These are phyloP conservation scores for Petrea volubilis DNA, from an alignment of 257 asterid species.

Conservation along the genomic window DNA sequence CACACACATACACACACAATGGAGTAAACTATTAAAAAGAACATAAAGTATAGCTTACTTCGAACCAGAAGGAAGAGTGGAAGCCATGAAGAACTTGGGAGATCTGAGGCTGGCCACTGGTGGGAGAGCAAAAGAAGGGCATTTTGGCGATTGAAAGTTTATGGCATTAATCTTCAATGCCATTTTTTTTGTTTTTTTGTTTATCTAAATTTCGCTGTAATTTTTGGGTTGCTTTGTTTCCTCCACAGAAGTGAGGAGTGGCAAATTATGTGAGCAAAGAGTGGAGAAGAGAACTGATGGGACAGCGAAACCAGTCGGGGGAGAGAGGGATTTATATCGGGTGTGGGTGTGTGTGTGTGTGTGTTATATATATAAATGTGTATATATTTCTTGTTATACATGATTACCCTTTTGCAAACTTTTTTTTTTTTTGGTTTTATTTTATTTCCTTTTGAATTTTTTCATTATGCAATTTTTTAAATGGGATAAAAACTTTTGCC, in stretches of 20 bases:
- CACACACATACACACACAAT: too few species aligned
- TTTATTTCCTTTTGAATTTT: too few species aligned
- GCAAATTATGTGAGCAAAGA: slow-evolving; percentile 13
- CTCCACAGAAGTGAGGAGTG: slow-evolving; percentile 39
- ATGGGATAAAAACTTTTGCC: too few species aligned
- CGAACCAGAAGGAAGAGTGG: slow-evolving; percentile 56
- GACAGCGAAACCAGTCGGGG: slow-evolving; percentile 14
- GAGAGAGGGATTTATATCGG: neutral
- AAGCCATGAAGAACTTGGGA: slow-evolving; percentile 67
- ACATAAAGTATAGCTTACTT: slow-evolving; percentile 34
- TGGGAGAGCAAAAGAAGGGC: slow-evolving; percentile 8
- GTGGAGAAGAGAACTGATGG: slow-evolving; percentile 22
- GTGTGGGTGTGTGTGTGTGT: too few species aligned
- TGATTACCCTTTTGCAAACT: too few species aligned
- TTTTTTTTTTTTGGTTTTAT: too few species aligned
- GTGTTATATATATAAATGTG: too few species aligned
- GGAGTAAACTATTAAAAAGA: neutral
- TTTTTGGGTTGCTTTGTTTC: slow-evolving; percentile 24
- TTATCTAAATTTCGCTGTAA: neutral
- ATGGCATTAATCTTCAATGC: slow-evolving; percentile 12
- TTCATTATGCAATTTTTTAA: too few species aligned
- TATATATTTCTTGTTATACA: too few species aligned
- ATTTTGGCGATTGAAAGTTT: slow-evolving; percentile 1
- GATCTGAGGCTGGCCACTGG: slow-evolving; percentile 47
- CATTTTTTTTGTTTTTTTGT: neutral